Conservation (phyloP, 2,329 filamentous ascomycete species). For the Talaromyces sp. region DNA sequence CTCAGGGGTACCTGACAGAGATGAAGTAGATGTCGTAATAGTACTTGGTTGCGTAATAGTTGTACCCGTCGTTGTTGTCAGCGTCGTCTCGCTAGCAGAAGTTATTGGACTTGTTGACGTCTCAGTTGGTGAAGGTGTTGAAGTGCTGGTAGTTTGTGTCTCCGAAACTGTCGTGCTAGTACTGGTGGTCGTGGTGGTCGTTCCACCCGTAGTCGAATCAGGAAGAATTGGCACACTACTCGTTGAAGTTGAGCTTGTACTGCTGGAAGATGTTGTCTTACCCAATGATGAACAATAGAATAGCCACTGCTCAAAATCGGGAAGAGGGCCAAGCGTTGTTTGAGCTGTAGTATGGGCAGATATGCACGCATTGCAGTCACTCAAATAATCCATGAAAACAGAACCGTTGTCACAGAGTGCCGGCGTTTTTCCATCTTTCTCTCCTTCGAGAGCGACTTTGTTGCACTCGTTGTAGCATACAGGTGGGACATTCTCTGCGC, state of each 20-base stretch:
- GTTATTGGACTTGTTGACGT: not conserved
- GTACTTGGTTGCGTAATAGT: not conserved
- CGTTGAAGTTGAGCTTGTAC: slow-evolving; percentile 5
- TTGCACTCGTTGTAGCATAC: slow-evolving; percentile 58
- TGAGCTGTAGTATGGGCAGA: slow-evolving; percentile 10
- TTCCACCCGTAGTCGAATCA: not conserved
- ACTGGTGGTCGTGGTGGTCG: not conserved
- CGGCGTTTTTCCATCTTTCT: slow-evolving; percentile 49
- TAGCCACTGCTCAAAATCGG: slow-evolving; percentile 22
- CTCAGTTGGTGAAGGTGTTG: not conserved
- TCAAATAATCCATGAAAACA: slow-evolving; percentile 16
- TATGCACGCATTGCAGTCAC: slow-evolving; percentile 17
- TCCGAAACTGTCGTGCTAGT: not conserved
- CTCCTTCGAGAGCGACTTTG: slow-evolving; percentile 48
- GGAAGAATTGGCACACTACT: slow-evolving; percentile 8
- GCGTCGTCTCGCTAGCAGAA: not conserved
- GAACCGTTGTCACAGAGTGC: slow-evolving; percentile 22
- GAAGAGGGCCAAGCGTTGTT: slow-evolving; percentile 8
- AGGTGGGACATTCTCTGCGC: slow-evolving; percentile 36
- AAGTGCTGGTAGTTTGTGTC: not conserved
- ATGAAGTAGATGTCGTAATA: not conserved
- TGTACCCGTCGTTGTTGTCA: not conserved
- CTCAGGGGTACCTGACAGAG: not conserved
- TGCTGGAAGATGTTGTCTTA: not conserved
- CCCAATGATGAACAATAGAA: slow-evolving; percentile 18